A percentile compares a stretch with the other conserved stretches of the same genome.
phyloP scores from a whole-genome alignment of 2,329 filamentous ascomycete species.

The Fonsecaea erecta region DNA sequence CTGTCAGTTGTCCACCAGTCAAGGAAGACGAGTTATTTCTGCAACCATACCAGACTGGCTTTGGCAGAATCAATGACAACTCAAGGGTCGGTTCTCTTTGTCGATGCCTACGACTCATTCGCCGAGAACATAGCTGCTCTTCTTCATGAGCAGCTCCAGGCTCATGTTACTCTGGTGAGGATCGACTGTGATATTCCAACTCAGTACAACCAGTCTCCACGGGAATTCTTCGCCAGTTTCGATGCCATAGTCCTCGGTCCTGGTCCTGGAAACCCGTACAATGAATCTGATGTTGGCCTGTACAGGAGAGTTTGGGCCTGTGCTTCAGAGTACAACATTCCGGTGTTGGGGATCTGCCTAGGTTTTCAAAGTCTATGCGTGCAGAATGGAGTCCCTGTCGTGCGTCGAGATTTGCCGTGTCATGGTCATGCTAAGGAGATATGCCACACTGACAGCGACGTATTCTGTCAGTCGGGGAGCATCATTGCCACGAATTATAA shows the following conservation, averaged over 20 bases:
- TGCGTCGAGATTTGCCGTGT: constrained; percentile 70
- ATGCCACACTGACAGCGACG: constrained; percentile 62
- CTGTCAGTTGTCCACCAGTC: background rate
- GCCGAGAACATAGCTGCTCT: constrained; percentile 91
- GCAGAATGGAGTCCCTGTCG: constrained; percentile 69
- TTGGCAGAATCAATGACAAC: constrained; percentile 13
- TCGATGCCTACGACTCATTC: constrained; percentile 97
- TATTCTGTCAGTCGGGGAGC: constrained; percentile 66
- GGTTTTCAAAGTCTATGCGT: constrained; percentile 83
- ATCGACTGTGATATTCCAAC: constrained; percentile 66
- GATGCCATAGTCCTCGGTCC: constrained; percentile 89
- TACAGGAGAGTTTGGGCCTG: constrained; percentile 78
- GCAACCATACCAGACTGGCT: background rate
- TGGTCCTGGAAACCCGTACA: constrained; percentile 80
- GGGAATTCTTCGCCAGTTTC: constrained; percentile 45
- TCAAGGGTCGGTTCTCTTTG: constrained; percentile 66
- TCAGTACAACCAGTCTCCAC: constrained; percentile 38
- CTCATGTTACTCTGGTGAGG: constrained; percentile 70
- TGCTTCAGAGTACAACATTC: constrained; percentile 63
- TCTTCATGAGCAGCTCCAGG: constrained; percentile 70
- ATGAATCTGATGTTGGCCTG: constrained; percentile 76
- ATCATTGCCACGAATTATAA: constrained; percentile 72
- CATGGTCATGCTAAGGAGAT: constrained; percentile 81
- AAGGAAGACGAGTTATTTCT: background rate
- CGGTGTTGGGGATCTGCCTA: constrained; percentile 85